These are phyloP conservation scores for Hydrangea macrophylla DNA, from an alignment of 148 eudicot genomes.

Conservation along the genomic window DNA sequence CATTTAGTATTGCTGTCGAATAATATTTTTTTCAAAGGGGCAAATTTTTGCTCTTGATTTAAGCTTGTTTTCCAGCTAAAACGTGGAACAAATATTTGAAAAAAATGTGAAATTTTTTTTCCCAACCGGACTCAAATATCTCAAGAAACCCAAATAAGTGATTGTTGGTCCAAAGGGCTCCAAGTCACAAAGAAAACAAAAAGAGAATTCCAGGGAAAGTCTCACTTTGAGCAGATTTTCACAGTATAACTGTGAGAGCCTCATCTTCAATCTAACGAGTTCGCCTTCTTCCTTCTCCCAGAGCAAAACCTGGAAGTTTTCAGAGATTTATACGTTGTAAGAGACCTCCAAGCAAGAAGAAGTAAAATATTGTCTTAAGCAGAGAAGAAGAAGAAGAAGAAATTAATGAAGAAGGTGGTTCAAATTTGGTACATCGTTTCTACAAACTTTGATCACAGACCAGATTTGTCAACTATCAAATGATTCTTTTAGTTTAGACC, in stretches of 20 bases:
- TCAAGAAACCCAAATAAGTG: too few species aligned
- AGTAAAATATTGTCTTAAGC: neutral
- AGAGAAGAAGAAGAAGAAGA: constrained; percentile 1
- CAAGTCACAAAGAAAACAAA: constrained; percentile 1
- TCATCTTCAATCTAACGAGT: constrained; percentile 52
- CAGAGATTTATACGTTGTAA: constrained; percentile 1
- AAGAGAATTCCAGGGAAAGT: neutral
- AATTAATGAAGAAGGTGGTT: neutral
- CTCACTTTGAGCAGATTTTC: constrained; percentile 72
- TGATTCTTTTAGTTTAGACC: too few species aligned
- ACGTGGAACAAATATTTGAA: too few species aligned
- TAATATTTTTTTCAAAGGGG: too few species aligned
- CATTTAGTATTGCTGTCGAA: too few species aligned
- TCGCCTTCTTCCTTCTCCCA: constrained; percentile 61
- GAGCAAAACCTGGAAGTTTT: constrained; percentile 49
- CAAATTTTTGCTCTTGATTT: too few species aligned
- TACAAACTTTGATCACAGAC: neutral
- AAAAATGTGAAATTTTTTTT: too few species aligned
- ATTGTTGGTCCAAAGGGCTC: too few species aligned
- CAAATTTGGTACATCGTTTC: neutral
- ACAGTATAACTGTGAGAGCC: constrained; percentile 69
- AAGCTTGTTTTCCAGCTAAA: too few species aligned
- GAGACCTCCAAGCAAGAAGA: neutral
- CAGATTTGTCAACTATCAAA: neutral
- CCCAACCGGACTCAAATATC: too few species aligned